Percentiles rank a stretch among this genome's conserved stretches.
These are phyloP conservation scores for Fusarium sp. DNA, from an alignment of 2,329 filamentous ascomycete genomes.

Conservation along the genomic window DNA sequence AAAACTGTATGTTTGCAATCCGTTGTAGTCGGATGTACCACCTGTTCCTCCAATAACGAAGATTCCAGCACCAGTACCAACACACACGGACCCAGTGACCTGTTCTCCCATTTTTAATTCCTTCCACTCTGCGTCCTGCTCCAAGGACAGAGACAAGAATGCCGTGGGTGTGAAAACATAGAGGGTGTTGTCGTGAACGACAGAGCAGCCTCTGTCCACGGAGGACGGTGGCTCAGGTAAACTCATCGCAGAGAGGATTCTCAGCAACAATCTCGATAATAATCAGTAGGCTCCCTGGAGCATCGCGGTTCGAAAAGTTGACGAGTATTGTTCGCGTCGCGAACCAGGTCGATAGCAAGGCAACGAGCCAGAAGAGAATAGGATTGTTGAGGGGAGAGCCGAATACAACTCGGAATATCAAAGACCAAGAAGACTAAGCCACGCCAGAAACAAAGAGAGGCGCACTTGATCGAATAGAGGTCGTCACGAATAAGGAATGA, in stretches of 20 bases:
- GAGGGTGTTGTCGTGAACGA: conserved; percentile 81
- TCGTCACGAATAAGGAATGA: conserved; percentile 29
- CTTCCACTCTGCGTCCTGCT: conserved; percentile 76
- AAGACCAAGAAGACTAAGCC: conserved; percentile 10
- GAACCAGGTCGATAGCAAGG: conserved; percentile 10
- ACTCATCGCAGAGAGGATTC: conserved; percentile 64
- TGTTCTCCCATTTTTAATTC: conserved; percentile 70
- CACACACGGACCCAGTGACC: conserved; percentile 80
- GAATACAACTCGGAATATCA: conserved; percentile 14
- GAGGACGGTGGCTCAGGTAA: conserved; percentile 74
- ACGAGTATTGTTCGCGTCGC: conserved; percentile 28
- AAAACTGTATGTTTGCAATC: conserved; percentile 75
- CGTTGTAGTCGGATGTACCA: conserved; percentile 67
- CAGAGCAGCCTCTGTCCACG: conserved; percentile 81
- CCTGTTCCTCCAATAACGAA: conserved; percentile 82
- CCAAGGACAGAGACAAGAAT: conserved; percentile 77
- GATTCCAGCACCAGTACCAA: conserved; percentile 74
- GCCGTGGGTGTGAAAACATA: conserved; percentile 81
- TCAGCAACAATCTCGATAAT: conserved; percentile 24
- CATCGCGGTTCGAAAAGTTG: conserved; percentile 40
- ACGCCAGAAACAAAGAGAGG: conserved; percentile 7
- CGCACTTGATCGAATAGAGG: conserved; percentile 21
- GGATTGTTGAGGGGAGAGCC: conserved; percentile 9
- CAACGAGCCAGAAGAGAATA: conserved; percentile 11
- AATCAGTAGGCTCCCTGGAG: conserved; percentile 33